Evolutionary conservation across 345 rosid species (phyloP).

Genomic region (Trapa incisa): DNA sequence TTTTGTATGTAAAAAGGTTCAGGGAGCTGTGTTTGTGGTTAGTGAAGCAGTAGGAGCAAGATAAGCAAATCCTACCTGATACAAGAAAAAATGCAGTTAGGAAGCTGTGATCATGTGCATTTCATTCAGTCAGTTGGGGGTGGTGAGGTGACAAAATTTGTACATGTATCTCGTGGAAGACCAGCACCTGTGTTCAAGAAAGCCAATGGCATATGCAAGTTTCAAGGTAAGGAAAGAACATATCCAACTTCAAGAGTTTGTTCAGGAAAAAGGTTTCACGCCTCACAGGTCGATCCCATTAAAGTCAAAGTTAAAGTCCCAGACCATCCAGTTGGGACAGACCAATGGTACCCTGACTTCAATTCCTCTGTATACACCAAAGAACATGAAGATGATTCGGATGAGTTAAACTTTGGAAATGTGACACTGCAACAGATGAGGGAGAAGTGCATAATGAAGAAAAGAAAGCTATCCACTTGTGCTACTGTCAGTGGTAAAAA

Average conservation of each 20-base stretch:
- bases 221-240: slow-evolving; percentile 7
- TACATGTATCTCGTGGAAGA: slow-evolving; percentile 29
- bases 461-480: slow-evolving; percentile 27
- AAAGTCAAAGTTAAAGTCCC: slow-evolving; percentile 16
- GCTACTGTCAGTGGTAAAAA: slow-evolving; percentile 9
- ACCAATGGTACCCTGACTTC: background rate
- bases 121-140: slow-evolving; percentile 29
- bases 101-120: slow-evolving; percentile 36
- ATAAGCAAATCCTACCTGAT: background rate
- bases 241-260: slow-evolving; percentile 10
- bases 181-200: slow-evolving; percentile 35
- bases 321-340: background rate
- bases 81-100: slow-evolving; percentile 26
- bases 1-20: background rate
- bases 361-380: background rate
- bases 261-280: slow-evolving; percentile 17
- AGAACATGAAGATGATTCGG: slow-evolving; percentile 12
- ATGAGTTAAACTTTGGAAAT: slow-evolving; percentile 16
- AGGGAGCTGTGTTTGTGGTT: background rate
- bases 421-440: slow-evolving; percentile 45
- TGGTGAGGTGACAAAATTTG: slow-evolving; percentile 17
- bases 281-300: slow-evolving; percentile 11
- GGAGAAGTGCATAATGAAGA: slow-evolving; percentile 40
- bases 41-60: background rate
- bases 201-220: slow-evolving; percentile 30